Base-by-base conservation (phyloP, 1,284 basidiomycete species). In the Salmacisia buchloeana region DNA sequence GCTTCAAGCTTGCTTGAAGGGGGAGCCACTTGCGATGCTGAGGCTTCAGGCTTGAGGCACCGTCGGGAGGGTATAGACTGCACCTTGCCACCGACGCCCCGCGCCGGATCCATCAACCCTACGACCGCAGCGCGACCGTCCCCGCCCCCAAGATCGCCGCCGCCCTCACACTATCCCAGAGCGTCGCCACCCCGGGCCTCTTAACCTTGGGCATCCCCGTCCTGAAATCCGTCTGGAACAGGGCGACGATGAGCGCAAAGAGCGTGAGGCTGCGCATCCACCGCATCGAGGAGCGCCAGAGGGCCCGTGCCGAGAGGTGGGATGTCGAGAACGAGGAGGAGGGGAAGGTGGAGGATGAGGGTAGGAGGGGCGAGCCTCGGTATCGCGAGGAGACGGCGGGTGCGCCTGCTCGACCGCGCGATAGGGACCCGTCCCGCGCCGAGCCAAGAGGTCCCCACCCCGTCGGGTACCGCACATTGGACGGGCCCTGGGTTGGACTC, bases 391-490 rank as follows among this genome's bases (percentile, higher is more conserved):
- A n/a, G n/a, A n/a, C n/a, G n/a, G n/a, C n/a, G n/a, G n/a, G n/a
- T n/a, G n/a, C 41, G 41, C 41, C 41, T 9, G 18, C 41, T 1
- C 10, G 23, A 18, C 41, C 35, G 35, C 35, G 9, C 35, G 35
- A 15, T 21, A 43, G 18, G 18, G 41, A 43, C 10, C 41, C 41
- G 41, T 31, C 29, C 49, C 29, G 25, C 18, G 25, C 25, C 49
- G 27, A 31, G 49, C 39, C 39, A 21, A 43, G 6, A 43, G 31
- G 27, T 27, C 49, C 49, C 49, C 49, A 54, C 3, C 49, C 49
- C 6, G 49, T 54, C 29, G 49, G 49, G 27, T 54, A 54, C 4
- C 49, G 49, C 49, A 54, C 49, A n/a, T 54, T 54, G 3, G 49
- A 29, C 12, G 29, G 49, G 29, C 49, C 27, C 18, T 21, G 18